Base-by-base conservation (phyloP, 2,329 filamentous ascomycete genomes). In the Trichoderma sp. region DNA sequence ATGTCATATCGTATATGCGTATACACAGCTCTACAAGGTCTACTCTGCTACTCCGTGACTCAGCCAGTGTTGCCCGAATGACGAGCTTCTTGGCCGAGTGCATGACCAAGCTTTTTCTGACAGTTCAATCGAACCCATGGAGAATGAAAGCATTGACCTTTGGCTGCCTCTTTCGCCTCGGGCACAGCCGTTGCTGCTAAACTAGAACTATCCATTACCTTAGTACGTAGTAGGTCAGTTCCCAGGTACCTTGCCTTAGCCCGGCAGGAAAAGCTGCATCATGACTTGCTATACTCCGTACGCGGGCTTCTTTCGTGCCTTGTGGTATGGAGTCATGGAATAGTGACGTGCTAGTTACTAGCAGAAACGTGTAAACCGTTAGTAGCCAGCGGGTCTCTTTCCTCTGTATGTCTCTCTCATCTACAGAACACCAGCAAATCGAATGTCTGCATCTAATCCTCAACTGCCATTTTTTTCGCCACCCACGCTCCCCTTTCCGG, bases 161-260 rank as follows among this genome's bases (percentile, higher is more conserved):
- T 58, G 64, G 64, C 64, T 67, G 64, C 64, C 64, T 67, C 64
- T 58, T 67, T 28, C 53, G 32, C 23, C 32, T 26, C 34, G 32
- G 64, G 50, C 50, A 58, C 32, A 36, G 23, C 32, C 34, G 64
- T 57, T 55, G 32, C 32, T 20, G 47, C 57, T 34, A 34, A 12
- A 28, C 30, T 34, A 43, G n/a, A 9, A 8, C 39, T 43, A 43
- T 43, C 36, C 36, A 43, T 43, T 43, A 9, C 39, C 39, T 43
- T 43, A 43, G 39, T 43, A 39, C 36, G 6, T 17, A 39, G 36
- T 39, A 39, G 36, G 36, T 59, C 30, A 9, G 28, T 20, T 30
- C 12, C 57, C 17, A 5, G 28, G 57, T 28, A 13, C 47, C 47
- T 53, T 53, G 47, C 47, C 47, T 53, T 53, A 53, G 47, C 11